Evolutionary conservation across 2,329 filamentous ascomycete genomes (phyloP).

Genomic region (Arthroderma uncinatum): DNA sequence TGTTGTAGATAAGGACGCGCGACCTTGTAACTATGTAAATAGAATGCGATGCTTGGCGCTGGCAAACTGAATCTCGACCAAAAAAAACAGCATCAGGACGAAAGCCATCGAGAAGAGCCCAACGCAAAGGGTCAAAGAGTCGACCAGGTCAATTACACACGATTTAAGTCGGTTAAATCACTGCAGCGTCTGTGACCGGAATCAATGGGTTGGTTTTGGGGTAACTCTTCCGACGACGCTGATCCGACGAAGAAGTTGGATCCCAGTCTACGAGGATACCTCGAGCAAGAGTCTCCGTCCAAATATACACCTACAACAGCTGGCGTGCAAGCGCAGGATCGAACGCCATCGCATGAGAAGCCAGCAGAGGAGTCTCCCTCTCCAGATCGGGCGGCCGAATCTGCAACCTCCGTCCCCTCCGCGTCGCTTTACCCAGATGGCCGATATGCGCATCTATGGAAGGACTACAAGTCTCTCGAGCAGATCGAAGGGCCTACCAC

Average conservation of each 20-base stretch:
- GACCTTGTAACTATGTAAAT: background rate
- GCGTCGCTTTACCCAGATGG: conserved; percentile 57
- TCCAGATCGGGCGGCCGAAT: conserved; percentile 13
- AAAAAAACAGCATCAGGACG: background rate
- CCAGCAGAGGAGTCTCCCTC: background rate
- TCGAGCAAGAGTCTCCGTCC: conserved; percentile 68
- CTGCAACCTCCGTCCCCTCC: conserved; percentile 26
- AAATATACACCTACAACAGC: conserved; percentile 45
- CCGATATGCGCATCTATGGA: conserved; percentile 81
- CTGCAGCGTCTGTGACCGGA: background rate
- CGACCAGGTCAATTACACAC: background rate
- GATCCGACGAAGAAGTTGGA: conserved; percentile 65
- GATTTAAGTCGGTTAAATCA: background rate
- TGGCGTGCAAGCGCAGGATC: conserved; percentile 16
- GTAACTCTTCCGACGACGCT: conserved; percentile 37
- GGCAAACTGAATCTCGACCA: background rate
- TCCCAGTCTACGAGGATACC: conserved; percentile 70
- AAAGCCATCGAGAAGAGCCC: background rate
- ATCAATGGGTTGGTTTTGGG: conserved; percentile 56
- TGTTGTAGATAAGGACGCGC: conserved; percentile 1
- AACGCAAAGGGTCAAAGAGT: background rate
- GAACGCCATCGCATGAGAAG: conserved; percentile 14
- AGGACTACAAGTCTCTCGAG: conserved; percentile 65
- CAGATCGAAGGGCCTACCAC: conserved; percentile 60
- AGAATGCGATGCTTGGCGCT: background rate